Percentiles rank a stretch among this genome's conserved stretches.
phyloP scores from a whole-genome alignment of 2,329 filamentous ascomycete genomes.

The Cladosporium cucumerinum region DNA sequence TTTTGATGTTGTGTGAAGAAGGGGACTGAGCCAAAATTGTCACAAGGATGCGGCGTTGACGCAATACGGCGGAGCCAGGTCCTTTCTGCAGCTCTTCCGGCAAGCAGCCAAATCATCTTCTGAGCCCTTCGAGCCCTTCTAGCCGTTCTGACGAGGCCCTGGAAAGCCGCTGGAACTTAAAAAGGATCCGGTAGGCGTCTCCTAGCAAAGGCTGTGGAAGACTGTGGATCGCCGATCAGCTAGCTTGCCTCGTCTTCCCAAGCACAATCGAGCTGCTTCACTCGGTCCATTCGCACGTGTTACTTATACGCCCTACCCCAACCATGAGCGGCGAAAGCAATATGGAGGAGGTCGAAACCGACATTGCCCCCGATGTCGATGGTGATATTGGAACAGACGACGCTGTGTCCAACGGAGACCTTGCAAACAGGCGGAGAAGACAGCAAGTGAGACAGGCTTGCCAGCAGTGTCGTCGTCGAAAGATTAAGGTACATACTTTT shows the following conservation, averaged over 20 bases:
- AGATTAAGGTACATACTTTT: conserved; percentile 11
- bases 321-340: neutral
- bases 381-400: conserved; percentile 9
- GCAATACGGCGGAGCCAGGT: neutral
- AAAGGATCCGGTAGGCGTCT: neutral
- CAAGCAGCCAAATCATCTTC: neutral
- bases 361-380: neutral
- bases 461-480: conserved; percentile 16
- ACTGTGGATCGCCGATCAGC: conserved; percentile 6
- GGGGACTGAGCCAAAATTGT: neutral
- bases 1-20: neutral
- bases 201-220: neutral
- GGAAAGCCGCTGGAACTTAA: neutral
- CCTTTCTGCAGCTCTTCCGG: neutral
- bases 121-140: neutral
- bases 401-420: conserved; percentile 5
- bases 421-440: conserved; percentile 10
- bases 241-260: neutral
- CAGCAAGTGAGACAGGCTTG: conserved; percentile 16
- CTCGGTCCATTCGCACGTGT: neutral
- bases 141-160: neutral
- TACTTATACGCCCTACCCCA: neutral
- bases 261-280: neutral
- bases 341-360: conserved; percentile 5
- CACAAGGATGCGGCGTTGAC: neutral